Base-by-base conservation (phyloP, 129 eudicot species). In the Artemisia annua region DNA sequence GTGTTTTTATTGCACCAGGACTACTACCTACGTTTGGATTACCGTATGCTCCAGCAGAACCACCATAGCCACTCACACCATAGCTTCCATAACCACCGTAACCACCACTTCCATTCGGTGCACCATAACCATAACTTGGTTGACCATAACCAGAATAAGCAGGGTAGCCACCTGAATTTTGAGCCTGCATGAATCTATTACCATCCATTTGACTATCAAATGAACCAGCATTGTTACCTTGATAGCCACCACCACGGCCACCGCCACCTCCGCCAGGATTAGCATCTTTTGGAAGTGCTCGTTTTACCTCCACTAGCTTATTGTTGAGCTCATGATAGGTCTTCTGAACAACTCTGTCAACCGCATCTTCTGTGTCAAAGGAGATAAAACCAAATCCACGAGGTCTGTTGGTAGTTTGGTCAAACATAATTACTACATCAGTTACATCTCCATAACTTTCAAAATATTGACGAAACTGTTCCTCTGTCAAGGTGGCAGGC, bases 381-480 rank as follows among this genome's bases (percentile, higher is more conserved):
- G 95, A 78, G 49, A 90, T 76, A 54, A 90, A 90, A 17, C 97
- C 97, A 76, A 88, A 91, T 56, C 97, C 97, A 46, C 97, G 89
- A 24, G 97, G 88, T 15, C 95, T 79, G 39, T 86, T 81, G 20
- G 88, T 91, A 43, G 75, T 78, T 70, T 91, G 97, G 79, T 91
- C 97, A 63, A 80, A 79, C 91, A 91, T 88, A 63, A 91, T 91
- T 52, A 86, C 91, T 49, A 75, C 87, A 77, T 86, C 91, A 3
- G 85, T 83, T 11, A 86, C 87, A n/a, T 74, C 81, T 15, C 91
- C 91, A 63, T 79, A 86, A 67, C 28, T 78, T 76, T 83, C 91
- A 52, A 86, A 86, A 73, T 86, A 86, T 64, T 83, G 87, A 16
- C 85, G 76, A 26, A 86, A 86, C 58, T 83, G 80, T 61, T 89